Percentiles rank a stretch among this genome's conserved stretches.
These are phyloP conservation scores for Pochonia chlamydosporia DNA, from an alignment of 2,329 filamentous ascomycete genomes.

Conservation along the genomic window DNA sequence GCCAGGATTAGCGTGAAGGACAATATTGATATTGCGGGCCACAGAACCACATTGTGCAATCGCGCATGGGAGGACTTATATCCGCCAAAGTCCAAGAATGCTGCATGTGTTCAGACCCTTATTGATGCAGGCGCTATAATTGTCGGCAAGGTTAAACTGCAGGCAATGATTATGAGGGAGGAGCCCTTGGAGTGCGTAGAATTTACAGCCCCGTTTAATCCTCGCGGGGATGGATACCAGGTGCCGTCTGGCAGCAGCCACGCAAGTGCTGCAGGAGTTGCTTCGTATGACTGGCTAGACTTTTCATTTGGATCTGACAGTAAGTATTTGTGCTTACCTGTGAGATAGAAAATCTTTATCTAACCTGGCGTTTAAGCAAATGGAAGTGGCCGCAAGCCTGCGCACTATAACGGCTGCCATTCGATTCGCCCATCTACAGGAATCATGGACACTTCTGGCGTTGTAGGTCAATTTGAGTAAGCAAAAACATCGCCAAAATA, in stretches of 20 bases:
- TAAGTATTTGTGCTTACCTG: no score
- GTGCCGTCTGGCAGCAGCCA: conserved; percentile 10
- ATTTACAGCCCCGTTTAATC: conserved; percentile 11
- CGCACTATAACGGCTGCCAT: no score
- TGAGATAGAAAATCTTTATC: no score
- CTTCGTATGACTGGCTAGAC: conserved; percentile 10
- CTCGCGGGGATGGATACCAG: conserved; percentile 12
- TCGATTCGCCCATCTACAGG: no score
- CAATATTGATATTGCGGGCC: conserved; percentile 9
- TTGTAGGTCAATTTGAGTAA: no score
- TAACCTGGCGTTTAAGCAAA: no score
- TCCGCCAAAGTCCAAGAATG: conserved; percentile 1
- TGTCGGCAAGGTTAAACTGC: conserved; percentile 9
- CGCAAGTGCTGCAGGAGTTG: conserved; percentile 9
- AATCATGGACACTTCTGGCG: no score
- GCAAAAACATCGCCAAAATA: no score
- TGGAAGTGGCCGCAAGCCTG: no score
- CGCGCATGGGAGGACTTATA: conserved; percentile 4
- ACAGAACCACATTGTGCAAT: conserved; percentile 9
- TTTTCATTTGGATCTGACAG: conserved; percentile 6
- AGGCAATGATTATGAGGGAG: conserved; percentile 10
- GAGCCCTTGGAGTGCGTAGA: conserved; percentile 10
- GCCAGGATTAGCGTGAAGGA: conserved; percentile 11
- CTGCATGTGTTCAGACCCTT: conserved; percentile 5
- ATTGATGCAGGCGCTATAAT: conserved; percentile 9